Evolutionary conservation across 495 filamentous ascomycete species (phyloP), one percentile per base, ranked within the genome.

Genomic region (Penicillium fimorum): DNA sequence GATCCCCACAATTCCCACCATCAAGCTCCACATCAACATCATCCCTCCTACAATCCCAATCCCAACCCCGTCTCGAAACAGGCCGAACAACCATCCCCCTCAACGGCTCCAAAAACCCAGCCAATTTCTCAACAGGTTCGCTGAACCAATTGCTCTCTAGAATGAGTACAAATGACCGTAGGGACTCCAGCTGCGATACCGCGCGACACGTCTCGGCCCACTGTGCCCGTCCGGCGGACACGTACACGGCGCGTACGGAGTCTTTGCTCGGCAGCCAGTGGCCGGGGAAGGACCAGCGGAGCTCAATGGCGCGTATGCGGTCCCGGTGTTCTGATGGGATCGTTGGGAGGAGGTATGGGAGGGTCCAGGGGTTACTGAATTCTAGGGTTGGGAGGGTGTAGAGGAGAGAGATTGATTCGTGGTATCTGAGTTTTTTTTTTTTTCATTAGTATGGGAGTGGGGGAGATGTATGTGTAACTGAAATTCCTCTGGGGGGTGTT

Each of bases 181-280:
- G 61, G 0, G 50, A 45, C 2, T 59, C 55, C 38, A 77, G 65
- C 27, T 42, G 30, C 10, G 59, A 51, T 3, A 79, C 50, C 0
- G 70, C 57, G 22, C 44, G 55, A 60, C 74, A 77, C 3, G 74
- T 77, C 49, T 77, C 74, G 25, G 69, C 48, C 76, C 76, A 79
- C 57, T 77, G 74, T 45, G 65, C 62, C 12, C 70, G 70, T 25
- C 76, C 73, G 1, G 74, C 74, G 38, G 70, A 68, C 50, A 77
- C 70, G 43, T 79, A 79, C 0, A 79, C 63, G 13, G 66, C 48
- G 47, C 75, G 74, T 22, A 79, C 76, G 47, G 76, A 70, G 59
- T 79, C 76, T 54, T 79, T 79, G 60, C 63, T 72, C 6, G 76
- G 76, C 0, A 79, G 69, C 72, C 74, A 76, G 53, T 77, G 74